Base-by-base conservation (phyloP, 1,284 basidiomycete genomes). In the Phylloporus sp. region DNA sequence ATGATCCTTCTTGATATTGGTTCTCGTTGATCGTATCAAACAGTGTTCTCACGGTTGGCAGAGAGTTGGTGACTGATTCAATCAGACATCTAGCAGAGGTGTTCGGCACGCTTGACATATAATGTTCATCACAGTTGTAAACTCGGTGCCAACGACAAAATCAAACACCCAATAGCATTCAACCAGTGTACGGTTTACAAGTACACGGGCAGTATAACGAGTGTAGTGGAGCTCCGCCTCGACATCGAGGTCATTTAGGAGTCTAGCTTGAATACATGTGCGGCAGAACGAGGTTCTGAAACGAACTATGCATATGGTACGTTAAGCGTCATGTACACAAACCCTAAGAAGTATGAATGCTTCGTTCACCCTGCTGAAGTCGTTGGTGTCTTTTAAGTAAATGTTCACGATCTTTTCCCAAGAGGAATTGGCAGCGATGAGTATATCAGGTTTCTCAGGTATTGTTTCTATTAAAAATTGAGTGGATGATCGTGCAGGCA, bases 211-310 rank as follows among this genome's bases (percentile, higher is more conserved):
- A 31, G 24, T 65, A 47, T 6, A 53, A 44, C 12, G n/a, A n/a
- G n/a, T n/a, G n/a, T n/a, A n/a, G n/a, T n/a, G n/a, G n/a, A n/a
- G n/a, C 79, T 93, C 91, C 64, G 94, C 88, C 79, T 95, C 93
- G 56, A 93, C 83, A 64, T 91, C 84, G 10, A 93, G 92, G 69
- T 92, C 91, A 70, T 84, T 83, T 13, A 92, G 92, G 40, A 94
- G 81, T 68, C 86, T 86, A 26, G 91, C 92, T 80, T 91, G 90
- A 68, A 93, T 90, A 73, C 90, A 93, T 12, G 90, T 92, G 66
- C 92, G 81, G 92, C 88, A 20, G 92, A 93, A 79, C 94, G 93
- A n/a, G 85, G 85, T 42, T 71, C 79, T 0, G 85, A 85, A 29
- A 86, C 72, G 29, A 86, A 67, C 82, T 85, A 58, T 12, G 46